These are phyloP conservation scores for Arxiozyma slooffiae DNA, from an alignment of 1,139 yeast species.

Conservation along the genomic window DNA sequence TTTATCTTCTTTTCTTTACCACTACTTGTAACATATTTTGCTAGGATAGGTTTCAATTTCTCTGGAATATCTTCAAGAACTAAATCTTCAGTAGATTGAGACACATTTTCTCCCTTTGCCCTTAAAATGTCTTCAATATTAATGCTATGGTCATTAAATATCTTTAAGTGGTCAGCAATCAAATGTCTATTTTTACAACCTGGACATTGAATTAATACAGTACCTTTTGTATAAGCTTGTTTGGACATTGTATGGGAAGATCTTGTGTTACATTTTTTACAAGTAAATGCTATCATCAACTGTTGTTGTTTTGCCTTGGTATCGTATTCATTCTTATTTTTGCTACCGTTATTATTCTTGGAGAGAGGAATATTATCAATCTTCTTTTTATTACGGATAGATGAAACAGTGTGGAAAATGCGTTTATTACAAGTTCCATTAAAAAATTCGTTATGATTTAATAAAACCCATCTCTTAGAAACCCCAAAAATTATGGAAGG, in stretches of 20 bases:
- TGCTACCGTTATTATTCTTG: background rate
- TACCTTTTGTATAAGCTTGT: slow-evolving; percentile 81
- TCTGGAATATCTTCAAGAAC: slow-evolving; percentile 70
- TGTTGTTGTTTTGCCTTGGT: slow-evolving; percentile 52
- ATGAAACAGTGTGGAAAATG: background rate
- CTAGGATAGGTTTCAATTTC: slow-evolving; percentile 31
- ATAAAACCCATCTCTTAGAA: background rate
- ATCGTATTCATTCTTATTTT: background rate
- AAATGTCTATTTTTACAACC: slow-evolving; percentile 81
- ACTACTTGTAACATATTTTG: background rate
- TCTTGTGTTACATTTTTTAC: slow-evolving; percentile 76
- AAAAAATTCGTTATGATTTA: background rate
- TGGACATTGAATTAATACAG: slow-evolving; percentile 86
- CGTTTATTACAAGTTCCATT: background rate
- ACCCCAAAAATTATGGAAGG: background rate
- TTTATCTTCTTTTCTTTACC: background rate
- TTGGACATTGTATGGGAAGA: slow-evolving; percentile 83
- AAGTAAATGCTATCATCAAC: slow-evolving; percentile 82
- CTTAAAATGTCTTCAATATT: slow-evolving; percentile 72
- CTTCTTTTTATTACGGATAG: background rate
- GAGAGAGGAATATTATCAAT: background rate
- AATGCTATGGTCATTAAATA: slow-evolving; percentile 61
- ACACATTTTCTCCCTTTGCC: slow-evolving; percentile 66
- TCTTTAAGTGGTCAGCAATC: slow-evolving; percentile 84
- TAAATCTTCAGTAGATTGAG: slow-evolving; percentile 51